phyloP scores from a whole-genome alignment of 306 rosid species.

The Cucurbita maxima region DNA sequence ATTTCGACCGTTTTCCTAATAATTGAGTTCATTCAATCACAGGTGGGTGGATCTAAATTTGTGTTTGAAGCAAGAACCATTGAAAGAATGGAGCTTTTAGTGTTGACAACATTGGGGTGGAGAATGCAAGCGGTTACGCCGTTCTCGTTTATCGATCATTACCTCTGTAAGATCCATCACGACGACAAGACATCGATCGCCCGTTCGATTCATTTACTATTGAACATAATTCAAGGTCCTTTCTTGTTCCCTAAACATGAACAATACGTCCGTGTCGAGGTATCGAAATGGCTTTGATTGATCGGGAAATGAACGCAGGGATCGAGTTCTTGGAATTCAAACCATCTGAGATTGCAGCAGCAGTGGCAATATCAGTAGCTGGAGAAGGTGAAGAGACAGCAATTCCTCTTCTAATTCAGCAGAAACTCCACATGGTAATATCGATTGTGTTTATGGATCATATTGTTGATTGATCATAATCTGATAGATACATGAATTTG shows the following conservation, averaged over 20 bases:
- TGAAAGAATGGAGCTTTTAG: slow-evolving; percentile 84
- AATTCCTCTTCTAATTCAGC: slow-evolving; percentile 44
- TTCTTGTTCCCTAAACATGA: neutral
- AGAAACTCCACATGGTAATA: slow-evolving; percentile 42
- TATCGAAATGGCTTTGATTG: slow-evolving; percentile 6
- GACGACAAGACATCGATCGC: slow-evolving; percentile 28
- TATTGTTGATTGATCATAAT: neutral
- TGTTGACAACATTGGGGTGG: slow-evolving; percentile 78
- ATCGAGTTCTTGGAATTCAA: slow-evolving; percentile 87
- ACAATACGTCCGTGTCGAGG: neutral
- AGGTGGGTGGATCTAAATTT: slow-evolving; percentile 70
- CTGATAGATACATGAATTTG: neutral
- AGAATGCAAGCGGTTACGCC: slow-evolving; percentile 90
- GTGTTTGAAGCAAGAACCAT: slow-evolving; percentile 85
- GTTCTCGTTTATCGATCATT: slow-evolving; percentile 64
- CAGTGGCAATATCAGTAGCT: slow-evolving; percentile 55
- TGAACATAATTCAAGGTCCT: slow-evolving; percentile 42
- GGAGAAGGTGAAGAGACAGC: slow-evolving; percentile 42
- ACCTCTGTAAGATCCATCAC: slow-evolving; percentile 48
- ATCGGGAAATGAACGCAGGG: slow-evolving; percentile 49
- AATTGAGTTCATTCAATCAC: no score
- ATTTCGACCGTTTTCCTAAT: neutral
- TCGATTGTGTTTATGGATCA: neutral
- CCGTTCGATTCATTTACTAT: slow-evolving; percentile 43
- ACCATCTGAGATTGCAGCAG: slow-evolving; percentile 90